phyloP scores from a whole-genome alignment of 768 basidiomycete species.

The Lentinula edodes region DNA sequence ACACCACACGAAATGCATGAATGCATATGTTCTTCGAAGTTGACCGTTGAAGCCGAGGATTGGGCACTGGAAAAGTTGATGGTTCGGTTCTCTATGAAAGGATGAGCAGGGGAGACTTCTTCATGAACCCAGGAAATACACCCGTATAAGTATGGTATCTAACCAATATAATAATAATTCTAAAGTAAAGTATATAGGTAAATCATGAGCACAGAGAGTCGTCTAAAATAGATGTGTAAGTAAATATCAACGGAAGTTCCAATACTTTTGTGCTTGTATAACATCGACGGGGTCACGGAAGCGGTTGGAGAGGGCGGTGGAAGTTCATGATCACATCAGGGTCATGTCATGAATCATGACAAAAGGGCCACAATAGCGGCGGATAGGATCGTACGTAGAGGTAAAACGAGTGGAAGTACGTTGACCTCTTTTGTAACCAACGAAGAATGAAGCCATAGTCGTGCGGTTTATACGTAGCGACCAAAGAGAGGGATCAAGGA shows the following conservation, averaged over 20 bases:
- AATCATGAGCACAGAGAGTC: not conserved
- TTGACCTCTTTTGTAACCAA: not conserved
- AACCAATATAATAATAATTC: not conserved
- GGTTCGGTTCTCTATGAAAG: not conserved
- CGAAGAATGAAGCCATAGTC: not conserved
- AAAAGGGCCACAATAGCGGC: not conserved
- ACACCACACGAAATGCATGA: too few relatives aligned
- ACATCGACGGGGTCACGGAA: not conserved
- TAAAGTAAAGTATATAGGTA: not conserved
- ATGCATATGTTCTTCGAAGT: too few relatives aligned
- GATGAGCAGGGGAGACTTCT: not conserved
- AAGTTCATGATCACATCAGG: not conserved
- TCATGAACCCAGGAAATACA: not conserved
- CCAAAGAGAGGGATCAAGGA: conserved; percentile 90
- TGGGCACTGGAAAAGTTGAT: too few relatives aligned
- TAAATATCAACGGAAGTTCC: not conserved
- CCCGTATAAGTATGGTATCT: not conserved
- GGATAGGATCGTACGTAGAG: too few relatives aligned
- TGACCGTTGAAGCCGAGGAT: too few relatives aligned
- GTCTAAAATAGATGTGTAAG: not conserved
- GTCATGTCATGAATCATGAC: not conserved
- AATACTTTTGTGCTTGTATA: not conserved
- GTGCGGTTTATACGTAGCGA: conserved; percentile 58
- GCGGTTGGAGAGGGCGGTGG: not conserved
- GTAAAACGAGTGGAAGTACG: too few relatives aligned